Base-by-base conservation (phyloP, 2,329 filamentous ascomycete species). In the Diaporthe ilicicola region DNA sequence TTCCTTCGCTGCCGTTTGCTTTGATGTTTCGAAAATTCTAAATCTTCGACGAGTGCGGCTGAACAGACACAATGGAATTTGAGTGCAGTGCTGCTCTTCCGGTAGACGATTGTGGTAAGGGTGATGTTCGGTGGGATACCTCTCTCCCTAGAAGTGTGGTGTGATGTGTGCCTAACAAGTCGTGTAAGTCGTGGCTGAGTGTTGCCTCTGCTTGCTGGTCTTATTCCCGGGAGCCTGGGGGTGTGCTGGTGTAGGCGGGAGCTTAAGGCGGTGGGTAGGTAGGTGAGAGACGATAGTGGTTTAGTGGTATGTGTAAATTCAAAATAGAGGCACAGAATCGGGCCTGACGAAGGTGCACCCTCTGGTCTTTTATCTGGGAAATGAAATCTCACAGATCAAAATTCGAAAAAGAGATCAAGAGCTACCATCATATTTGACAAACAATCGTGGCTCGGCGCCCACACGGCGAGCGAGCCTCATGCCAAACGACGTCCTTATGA, bases 401-500 rank as follows among this genome's bases (percentile, higher is more conserved):
- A 37, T 34, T 37, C 34, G n/a, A 22, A 39, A 48, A 70, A 74
- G 67, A 70, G 59, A 70, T 70, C 72, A 66, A 61, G 61, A 73
- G 69, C 10, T 48, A 29, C 50, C 59, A 65, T 54, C 55, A 37
- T 65, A n/a, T n/a, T n/a, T n/a, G n/a, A n/a, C 55, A 46, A 51
- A 71, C 65, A 70, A 68, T 50, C 39, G 50, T 67, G 44, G 65
- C 34, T 34, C 32, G 9, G 59, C 17, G 17, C 59, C n/a, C 59
- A 34, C 59, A 37, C 42, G 24, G 59, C 53, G 48, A 50, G 59
- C 59, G 59, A 64, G 42, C 64, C 51, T 67, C 39, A 37, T 55
- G 65, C 72, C 73, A 62, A 10, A 70, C n/a, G 70, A 74, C 64
- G 73, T 73, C 73, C 74, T 74, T 70, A 55, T 64, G 61, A 70